Base-by-base conservation (phyloP, 2,329 filamentous ascomycete genomes). In the Raffaelea arxii region DNA sequence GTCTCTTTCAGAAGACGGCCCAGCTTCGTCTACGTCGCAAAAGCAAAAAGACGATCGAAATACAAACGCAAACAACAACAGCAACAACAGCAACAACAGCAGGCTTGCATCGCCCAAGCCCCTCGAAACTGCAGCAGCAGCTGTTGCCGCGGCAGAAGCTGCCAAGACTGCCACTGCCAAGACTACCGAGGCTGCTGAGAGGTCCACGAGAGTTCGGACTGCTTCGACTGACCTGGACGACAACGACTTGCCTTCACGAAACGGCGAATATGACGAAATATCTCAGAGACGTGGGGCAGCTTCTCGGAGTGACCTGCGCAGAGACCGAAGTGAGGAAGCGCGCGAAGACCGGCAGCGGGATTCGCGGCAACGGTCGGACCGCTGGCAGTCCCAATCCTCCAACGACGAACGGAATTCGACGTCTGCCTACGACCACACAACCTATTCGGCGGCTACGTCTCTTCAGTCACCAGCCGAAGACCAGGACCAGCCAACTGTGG, bases 1-100 rank as follows among this genome's bases (percentile, higher is more conserved):
- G 50, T 87, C 85, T 6, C 66, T 71, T 40, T 86, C 83, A 6
- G 62, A 69, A 32, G 81, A 48, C 81, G 47, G 68, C 72, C 32
- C 32, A 36, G 6, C 6, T 16, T 18, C 32, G 6, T 6, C 32
- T 6, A 18, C 14, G 16, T n/a, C 32, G 6, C 32, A 36, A 16
- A 36, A n/a, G n/a, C n/a, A n/a, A n/a, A n/a, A n/a, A n/a, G n/a
- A n/a, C n/a, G 32, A 36, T 18, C 32, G 32, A 12, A 9, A 9
- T 55, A 55, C 41, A 49, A 65, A 51, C 62, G 55, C 51, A 61
- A 58, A 53, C 60, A 51, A 49, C 61, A 56, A 49, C 67, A 65
- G 37, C 67, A 64, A 11, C 43, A 47, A 36, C 53, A 54, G 32
- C 55, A 49, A 39, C 45, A 49, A 21, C 43, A 46, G 25, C 42